Evolutionary conservation across 139 green algal species (phyloP).

Genomic region (Coelastrella sp.): DNA sequence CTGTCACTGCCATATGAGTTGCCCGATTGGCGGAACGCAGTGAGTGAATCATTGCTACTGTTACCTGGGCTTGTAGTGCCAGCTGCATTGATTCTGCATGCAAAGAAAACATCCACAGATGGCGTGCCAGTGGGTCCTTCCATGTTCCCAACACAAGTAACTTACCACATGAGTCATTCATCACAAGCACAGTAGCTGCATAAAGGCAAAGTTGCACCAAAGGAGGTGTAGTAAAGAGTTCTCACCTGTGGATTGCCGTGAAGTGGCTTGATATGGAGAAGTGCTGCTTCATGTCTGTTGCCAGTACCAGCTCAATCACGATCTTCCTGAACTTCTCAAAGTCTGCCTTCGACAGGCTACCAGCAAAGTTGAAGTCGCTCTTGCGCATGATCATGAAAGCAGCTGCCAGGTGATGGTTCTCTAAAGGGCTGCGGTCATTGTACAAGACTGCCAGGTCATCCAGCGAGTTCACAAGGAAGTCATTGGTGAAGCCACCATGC

Average conservation of each 20-base stretch:
- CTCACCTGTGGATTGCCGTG: constrained; percentile 56
- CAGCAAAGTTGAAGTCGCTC: constrained; percentile 53
- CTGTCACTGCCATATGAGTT: too few relatives aligned
- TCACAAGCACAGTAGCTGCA: background rate
- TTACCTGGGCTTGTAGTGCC: background rate
- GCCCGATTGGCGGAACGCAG: constrained; percentile 56
- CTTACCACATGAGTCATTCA: background rate
- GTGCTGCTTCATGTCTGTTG: constrained; percentile 83
- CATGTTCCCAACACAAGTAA: too few relatives aligned
- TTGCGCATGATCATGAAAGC: constrained; percentile 65
- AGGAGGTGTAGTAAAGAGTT: too few relatives aligned
- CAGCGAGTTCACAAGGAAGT: constrained; percentile 70
- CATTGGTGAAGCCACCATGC: constrained; percentile 78
- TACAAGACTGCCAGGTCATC: constrained; percentile 72
- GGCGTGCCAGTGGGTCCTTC: too few relatives aligned
- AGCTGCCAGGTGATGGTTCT: constrained; percentile 77
- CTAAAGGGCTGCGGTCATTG: constrained; percentile 75
- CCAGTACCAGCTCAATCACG: constrained; percentile 77
- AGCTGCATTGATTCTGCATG: too few relatives aligned
- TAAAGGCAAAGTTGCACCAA: too few relatives aligned
- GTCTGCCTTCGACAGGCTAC: constrained; percentile 48
- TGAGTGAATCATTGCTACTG: constrained; percentile 5
- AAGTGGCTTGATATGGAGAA: constrained; percentile 74
- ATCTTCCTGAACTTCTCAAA: constrained; percentile 51
- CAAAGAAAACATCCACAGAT: too few relatives aligned